Evolutionary conservation across 345 rosid genomes (phyloP).

Genomic region (Lepidium sativum): DNA sequence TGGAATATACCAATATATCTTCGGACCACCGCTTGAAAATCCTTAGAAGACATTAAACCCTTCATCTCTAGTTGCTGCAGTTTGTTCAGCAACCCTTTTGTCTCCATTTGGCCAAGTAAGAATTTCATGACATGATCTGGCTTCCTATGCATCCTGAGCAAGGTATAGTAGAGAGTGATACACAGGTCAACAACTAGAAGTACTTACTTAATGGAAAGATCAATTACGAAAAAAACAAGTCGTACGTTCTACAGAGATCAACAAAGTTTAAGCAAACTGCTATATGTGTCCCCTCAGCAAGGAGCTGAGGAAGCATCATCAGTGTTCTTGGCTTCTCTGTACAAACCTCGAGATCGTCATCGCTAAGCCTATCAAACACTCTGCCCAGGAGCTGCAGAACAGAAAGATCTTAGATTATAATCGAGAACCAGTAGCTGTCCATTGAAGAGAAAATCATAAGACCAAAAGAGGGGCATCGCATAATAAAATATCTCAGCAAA

Average conservation of each 20-base stretch:
- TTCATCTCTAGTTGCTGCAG: conserved; percentile 37
- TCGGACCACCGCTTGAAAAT: conserved; percentile 36
- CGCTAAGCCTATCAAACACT: conserved; percentile 58
- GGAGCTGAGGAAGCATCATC: conserved; percentile 82
- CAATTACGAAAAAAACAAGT: not conserved
- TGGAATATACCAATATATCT: conserved; percentile 32
- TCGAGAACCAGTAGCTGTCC: not conserved
- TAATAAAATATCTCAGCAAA: not conserved
- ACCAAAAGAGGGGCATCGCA: not conserved
- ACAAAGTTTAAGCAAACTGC: conserved; percentile 75
- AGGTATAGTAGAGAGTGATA: not conserved
- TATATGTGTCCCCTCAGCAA: conserved; percentile 73
- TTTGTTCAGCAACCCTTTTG: conserved; percentile 37
- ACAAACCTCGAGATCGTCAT: conserved; percentile 69
- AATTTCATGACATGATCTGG: conserved; percentile 41
- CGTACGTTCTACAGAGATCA: conserved; percentile 85
- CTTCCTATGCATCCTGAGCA: conserved; percentile 38
- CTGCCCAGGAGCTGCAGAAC: conserved; percentile 67
- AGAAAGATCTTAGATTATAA: conserved; percentile 2
- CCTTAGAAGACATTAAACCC: conserved; percentile 34
- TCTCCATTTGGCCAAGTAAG: conserved; percentile 40
- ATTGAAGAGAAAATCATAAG: not conserved
- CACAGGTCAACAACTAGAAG: not conserved
- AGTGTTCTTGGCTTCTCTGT: conserved; percentile 79
- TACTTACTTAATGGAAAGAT: not conserved